Evolutionary conservation across 495 filamentous ascomycete genomes (phyloP).

Genomic region (Aspergillus nanangensis): DNA sequence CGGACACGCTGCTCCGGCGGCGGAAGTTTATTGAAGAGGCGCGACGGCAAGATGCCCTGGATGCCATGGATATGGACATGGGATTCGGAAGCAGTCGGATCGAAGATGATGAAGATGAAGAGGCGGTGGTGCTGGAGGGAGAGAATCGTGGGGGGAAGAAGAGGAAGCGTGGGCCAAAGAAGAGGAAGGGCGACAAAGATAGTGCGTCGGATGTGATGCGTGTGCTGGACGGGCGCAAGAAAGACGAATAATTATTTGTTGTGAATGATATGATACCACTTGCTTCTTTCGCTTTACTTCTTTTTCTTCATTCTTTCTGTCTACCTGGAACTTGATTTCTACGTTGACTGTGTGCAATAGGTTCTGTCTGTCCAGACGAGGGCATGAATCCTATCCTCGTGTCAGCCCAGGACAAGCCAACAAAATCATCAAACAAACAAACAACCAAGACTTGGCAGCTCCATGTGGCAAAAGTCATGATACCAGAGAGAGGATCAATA

Average conservation of each 20-base stretch:
- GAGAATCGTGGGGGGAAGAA: too few relatives aligned
- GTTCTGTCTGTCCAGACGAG: too few relatives aligned
- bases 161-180: constrained; percentile 79
- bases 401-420: too few relatives aligned
- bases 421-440: too few relatives aligned
- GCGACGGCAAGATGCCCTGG: constrained; percentile 57
- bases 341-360: too few relatives aligned
- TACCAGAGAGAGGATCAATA: too few relatives aligned
- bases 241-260: constrained; percentile 10
- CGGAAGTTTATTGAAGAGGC: constrained; percentile 68
- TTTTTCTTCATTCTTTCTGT: not conserved
- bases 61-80: constrained; percentile 89
- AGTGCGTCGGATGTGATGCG: constrained; percentile 75
- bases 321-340: not conserved
- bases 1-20: constrained; percentile 57
- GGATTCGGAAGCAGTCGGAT: constrained; percentile 84
- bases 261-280: constrained; percentile 2
- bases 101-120: constrained; percentile 75
- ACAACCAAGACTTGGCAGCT: too few relatives aligned
- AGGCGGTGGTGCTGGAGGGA: too few relatives aligned
- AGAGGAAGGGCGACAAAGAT: constrained; percentile 80
- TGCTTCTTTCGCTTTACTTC: not conserved
- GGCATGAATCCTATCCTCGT: too few relatives aligned
- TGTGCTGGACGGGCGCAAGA: constrained; percentile 69
- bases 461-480: too few relatives aligned